A percentile compares a stretch with the other conserved stretches of the same genome.
Evolutionary conservation across 179 eudicot species (phyloP).

Genomic region (Drosera spatulata): DNA sequence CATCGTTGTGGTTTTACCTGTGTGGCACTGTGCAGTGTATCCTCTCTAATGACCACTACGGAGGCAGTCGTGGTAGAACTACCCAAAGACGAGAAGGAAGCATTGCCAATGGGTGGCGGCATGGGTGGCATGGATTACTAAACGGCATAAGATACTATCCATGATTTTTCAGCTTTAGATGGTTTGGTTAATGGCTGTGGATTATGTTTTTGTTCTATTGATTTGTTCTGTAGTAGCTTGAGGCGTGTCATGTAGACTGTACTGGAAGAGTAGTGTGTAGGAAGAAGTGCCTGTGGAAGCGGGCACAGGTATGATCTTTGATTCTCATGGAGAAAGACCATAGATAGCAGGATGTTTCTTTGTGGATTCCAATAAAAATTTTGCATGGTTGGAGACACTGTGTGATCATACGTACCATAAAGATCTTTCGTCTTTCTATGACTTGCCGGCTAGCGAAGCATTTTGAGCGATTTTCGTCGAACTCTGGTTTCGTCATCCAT

Average conservation of each 20-base stretch:
- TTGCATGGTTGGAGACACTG: too few species aligned
- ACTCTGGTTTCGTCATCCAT: too few species aligned
- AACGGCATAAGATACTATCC: too few species aligned
- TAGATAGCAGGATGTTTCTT: background rate
- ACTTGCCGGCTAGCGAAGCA: too few species aligned
- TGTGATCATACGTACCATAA: too few species aligned
- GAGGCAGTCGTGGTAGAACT: conserved; percentile 70
- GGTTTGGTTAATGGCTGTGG: too few species aligned
- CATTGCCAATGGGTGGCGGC: conserved; percentile 40
- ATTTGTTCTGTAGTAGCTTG: conserved; percentile 1
- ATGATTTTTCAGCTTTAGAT: too few species aligned
- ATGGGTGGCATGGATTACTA: conserved; percentile 24
- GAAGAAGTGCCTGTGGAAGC: conserved; percentile 4
- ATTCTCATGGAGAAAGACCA: background rate
- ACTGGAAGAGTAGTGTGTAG: conserved; percentile 11
- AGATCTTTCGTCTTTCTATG: too few species aligned
- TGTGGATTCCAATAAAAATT: background rate
- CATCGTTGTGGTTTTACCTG: too few species aligned
- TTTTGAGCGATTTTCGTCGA: too few species aligned
- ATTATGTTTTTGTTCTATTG: conserved; percentile 3
- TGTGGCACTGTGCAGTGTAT: conserved; percentile 31
- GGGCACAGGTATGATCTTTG: background rate
- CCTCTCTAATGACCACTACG: conserved; percentile 71
- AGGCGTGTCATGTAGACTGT: conserved; percentile 15
- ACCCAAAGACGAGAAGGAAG: conserved; percentile 52